These are phyloP conservation scores for Staphylotrichum longicolle DNA, from an alignment of 495 filamentous ascomycete species.

Conservation along the genomic window DNA sequence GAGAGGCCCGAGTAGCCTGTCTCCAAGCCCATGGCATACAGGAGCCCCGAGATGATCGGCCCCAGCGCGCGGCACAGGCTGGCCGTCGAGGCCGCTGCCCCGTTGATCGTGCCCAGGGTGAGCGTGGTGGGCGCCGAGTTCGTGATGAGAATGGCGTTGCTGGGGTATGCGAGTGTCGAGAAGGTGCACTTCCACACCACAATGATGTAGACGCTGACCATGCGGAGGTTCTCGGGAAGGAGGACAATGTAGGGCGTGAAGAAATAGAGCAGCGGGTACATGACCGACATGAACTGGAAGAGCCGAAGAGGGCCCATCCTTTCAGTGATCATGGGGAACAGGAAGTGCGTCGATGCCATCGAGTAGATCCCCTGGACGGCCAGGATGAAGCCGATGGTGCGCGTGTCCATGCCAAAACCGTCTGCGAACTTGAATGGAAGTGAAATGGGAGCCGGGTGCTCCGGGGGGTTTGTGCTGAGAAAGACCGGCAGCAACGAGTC, in stretches of 20 bases:
- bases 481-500: constrained; percentile 93
- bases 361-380: constrained; percentile 88
- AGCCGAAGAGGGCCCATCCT: constrained; percentile 72
- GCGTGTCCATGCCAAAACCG: constrained; percentile 77
- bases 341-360: constrained; percentile 74
- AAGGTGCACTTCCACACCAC: constrained; percentile 88
- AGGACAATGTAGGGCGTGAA: constrained; percentile 85
- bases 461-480: constrained; percentile 67
- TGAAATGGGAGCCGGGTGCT: constrained; percentile 36
- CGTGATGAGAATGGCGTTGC: constrained; percentile 77
- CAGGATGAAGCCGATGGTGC: constrained; percentile 81
- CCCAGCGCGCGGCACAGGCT: constrained; percentile 84
- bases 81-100: constrained; percentile 85
- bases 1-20: constrained; percentile 79
- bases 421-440: constrained; percentile 87
- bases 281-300: constrained; percentile 73
- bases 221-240: constrained; percentile 66
- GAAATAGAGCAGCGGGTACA: constrained; percentile 88
- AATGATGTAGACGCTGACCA: constrained; percentile 67
- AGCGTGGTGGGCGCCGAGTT: constrained; percentile 78
- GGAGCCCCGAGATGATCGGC: constrained; percentile 78
- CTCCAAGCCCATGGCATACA: constrained; percentile 77
- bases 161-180: constrained; percentile 80
- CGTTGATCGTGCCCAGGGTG: constrained; percentile 87
- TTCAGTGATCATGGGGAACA: constrained; percentile 72